Evolutionary conservation across 768 basidiomycete species (phyloP).

Genomic region (Hypholoma fasciculare): DNA sequence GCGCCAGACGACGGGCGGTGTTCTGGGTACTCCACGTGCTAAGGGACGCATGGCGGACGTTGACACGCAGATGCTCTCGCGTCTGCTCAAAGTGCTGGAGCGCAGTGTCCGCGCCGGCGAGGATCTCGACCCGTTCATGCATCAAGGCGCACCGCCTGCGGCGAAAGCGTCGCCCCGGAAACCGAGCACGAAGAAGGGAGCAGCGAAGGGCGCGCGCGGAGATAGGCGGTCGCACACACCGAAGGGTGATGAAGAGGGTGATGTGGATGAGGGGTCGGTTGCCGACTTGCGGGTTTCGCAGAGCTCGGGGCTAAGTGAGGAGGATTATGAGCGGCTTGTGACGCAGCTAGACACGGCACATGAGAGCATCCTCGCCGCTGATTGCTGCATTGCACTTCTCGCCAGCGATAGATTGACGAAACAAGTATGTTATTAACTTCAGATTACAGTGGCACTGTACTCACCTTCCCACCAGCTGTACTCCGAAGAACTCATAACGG

Average conservation of each 20-base stretch:
- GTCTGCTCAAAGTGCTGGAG: slow-evolving; percentile 77
- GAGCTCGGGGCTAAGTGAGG: slow-evolving; percentile 36
- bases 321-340: slow-evolving; percentile 50
- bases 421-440: slow-evolving; percentile 54
- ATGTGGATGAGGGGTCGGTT: slow-evolving; percentile 13
- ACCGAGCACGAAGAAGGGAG: slow-evolving; percentile 40
- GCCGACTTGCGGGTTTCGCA: slow-evolving; percentile 8
- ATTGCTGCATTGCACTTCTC: slow-evolving; percentile 78
- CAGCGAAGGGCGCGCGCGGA: slow-evolving; percentile 35
- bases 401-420: slow-evolving; percentile 81
- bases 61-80: slow-evolving; percentile 58
- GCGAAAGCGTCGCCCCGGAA: slow-evolving; percentile 51
- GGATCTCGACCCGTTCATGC: slow-evolving; percentile 69
- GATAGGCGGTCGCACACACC: slow-evolving; percentile 47
- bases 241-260: slow-evolving; percentile 25
- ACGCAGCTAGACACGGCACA: slow-evolving; percentile 58
- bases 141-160: slow-evolving; percentile 18
- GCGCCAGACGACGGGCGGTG: slow-evolving; percentile 41
- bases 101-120: slow-evolving; percentile 77
- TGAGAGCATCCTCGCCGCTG: slow-evolving; percentile 80
- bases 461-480: slow-evolving; percentile 59
- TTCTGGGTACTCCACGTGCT: slow-evolving; percentile 44
- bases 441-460: neutral
- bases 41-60: slow-evolving; percentile 68
- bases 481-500: slow-evolving; percentile 89